Conservation (phyloP, 352 stramenopile genomes). For the Elongisporangium anandrum region DNA sequence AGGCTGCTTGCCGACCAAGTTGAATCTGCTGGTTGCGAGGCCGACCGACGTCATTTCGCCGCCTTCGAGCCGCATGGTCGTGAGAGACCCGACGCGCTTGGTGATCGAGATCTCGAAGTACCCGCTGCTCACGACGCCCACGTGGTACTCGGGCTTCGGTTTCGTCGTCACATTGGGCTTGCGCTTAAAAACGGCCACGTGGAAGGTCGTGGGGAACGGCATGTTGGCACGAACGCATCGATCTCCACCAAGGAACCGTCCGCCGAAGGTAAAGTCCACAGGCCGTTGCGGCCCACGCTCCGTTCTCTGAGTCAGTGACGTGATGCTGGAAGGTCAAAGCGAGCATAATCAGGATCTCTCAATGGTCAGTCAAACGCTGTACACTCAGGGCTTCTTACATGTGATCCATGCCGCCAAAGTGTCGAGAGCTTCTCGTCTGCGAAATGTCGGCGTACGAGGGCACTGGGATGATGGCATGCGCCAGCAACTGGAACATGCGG, state of each 20-base stretch:
- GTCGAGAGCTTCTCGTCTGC: conserved; percentile 32
- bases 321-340: conserved; percentile 18
- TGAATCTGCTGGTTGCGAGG: conserved; percentile 43
- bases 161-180: not conserved
- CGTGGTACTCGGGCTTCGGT: conserved; percentile 17
- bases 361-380: not conserved
- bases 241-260: conserved; percentile 47
- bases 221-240: conserved; percentile 65
- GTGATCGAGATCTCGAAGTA: conserved; percentile 78
- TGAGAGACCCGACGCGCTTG: conserved; percentile 9
- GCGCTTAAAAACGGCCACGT: conserved; percentile 49
- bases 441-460: conserved; percentile 56
- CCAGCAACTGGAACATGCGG: conserved; percentile 68
- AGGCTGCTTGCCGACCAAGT: conserved; percentile 58
- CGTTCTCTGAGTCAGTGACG: conserved; percentile 18
- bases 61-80: conserved; percentile 7
- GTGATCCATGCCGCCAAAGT: conserved; percentile 40
- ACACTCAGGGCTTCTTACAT: conserved; percentile 23
- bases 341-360: conserved; percentile 1
- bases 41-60: conserved; percentile 64
- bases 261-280: conserved; percentile 52
- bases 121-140: conserved; percentile 50
- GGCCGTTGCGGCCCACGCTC: conserved; percentile 12
- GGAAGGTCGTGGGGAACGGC: conserved; percentile 52
- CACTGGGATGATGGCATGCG: conserved; percentile 57